phyloP scores from a whole-genome alignment of 805 yeast species.

The Kodamaea neixiangensis region DNA sequence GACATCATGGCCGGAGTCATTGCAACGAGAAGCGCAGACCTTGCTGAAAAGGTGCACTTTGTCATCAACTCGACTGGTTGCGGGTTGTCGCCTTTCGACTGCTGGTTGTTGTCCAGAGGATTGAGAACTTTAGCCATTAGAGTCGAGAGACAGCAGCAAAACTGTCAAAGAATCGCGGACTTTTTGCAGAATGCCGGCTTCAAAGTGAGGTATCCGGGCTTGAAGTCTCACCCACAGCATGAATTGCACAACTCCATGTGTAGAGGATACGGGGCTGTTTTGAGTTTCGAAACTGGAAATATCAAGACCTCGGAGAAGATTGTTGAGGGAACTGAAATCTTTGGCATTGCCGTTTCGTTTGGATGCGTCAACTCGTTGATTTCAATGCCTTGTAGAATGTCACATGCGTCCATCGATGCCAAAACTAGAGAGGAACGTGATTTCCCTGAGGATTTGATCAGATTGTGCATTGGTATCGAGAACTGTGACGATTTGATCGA shows the following conservation, averaged over 20 bases:
- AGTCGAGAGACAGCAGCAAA: conserved; percentile 78
- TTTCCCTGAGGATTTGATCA: conserved; percentile 87
- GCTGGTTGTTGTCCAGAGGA: conserved; percentile 87
- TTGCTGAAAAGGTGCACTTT: conserved; percentile 71
- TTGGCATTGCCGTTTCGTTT: conserved; percentile 88
- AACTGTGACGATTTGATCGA: conserved; percentile 73
- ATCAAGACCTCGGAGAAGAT: conserved; percentile 65
- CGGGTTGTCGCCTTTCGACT: conserved; percentile 90
- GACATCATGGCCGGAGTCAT: conserved; percentile 95
- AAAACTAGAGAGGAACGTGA: conserved; percentile 84
- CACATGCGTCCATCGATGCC: conserved; percentile 94
- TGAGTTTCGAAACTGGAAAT: conserved; percentile 85
- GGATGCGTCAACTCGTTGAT: conserved; percentile 93
- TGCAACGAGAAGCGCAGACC: conserved; percentile 62
- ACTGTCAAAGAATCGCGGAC: conserved; percentile 73
- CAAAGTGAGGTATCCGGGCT: conserved; percentile 84
- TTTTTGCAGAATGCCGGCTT: conserved; percentile 70
- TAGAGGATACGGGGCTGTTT: conserved; percentile 85
- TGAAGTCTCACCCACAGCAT: conserved; percentile 77
- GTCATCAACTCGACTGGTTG: conserved; percentile 89
- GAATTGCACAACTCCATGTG: conserved; percentile 76
- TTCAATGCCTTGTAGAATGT: conserved; percentile 93
- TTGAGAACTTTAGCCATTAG: conserved; percentile 85
- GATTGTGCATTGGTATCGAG: conserved; percentile 92
- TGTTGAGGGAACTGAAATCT: conserved; percentile 73